These are phyloP conservation scores for Gastroboletus turbinatus DNA, from an alignment of 1,284 basidiomycete genomes.

Conservation along the genomic window DNA sequence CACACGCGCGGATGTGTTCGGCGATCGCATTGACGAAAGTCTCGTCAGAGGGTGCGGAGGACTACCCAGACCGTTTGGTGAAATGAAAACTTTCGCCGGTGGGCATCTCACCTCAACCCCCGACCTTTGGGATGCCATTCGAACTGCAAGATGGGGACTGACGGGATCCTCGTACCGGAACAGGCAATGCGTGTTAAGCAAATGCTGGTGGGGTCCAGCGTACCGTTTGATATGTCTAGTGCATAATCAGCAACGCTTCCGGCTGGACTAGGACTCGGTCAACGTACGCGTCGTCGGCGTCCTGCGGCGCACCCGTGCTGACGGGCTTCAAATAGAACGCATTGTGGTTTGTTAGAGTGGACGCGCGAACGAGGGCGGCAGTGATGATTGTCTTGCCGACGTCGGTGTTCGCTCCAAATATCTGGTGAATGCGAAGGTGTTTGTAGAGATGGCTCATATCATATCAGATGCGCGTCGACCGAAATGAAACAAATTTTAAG, in stretches of 20 bases:
- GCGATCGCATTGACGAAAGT: slow-evolving; percentile 72
- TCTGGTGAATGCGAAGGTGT: slow-evolving; percentile 81
- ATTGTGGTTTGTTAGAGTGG: slow-evolving; percentile 48
- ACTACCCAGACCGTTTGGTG: slow-evolving; percentile 14
- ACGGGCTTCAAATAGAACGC: slow-evolving; percentile 91
- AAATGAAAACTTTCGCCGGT: neutral
- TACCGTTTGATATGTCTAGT: slow-evolving; percentile 71
- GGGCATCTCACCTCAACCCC: slow-evolving; percentile 24
- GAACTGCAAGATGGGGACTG: slow-evolving; percentile 88
- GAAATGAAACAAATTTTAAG: slow-evolving; percentile 1
- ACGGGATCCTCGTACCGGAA: slow-evolving; percentile 88
- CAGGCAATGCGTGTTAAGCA: slow-evolving; percentile 71
- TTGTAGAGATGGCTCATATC: slow-evolving; percentile 56
- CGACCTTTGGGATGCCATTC: slow-evolving; percentile 49
- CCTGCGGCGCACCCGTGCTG: slow-evolving; percentile 79
- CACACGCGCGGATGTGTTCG: slow-evolving; percentile 57
- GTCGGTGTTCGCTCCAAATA: slow-evolving; percentile 91
- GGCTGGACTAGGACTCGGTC: neutral
- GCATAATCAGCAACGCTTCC: neutral
- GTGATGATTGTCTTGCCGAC: slow-evolving; percentile 92
- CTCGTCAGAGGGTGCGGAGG: slow-evolving; percentile 53
- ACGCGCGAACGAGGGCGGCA: slow-evolving; percentile 78
- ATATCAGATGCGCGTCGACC: neutral
- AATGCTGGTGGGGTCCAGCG: slow-evolving; percentile 41
- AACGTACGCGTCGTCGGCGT: slow-evolving; percentile 80